A percentile compares a stretch with the other conserved stretches of the same genome.
phyloP scores from a whole-genome alignment of 306 rosid genomes.

The Citrullus mucosospermus region DNA sequence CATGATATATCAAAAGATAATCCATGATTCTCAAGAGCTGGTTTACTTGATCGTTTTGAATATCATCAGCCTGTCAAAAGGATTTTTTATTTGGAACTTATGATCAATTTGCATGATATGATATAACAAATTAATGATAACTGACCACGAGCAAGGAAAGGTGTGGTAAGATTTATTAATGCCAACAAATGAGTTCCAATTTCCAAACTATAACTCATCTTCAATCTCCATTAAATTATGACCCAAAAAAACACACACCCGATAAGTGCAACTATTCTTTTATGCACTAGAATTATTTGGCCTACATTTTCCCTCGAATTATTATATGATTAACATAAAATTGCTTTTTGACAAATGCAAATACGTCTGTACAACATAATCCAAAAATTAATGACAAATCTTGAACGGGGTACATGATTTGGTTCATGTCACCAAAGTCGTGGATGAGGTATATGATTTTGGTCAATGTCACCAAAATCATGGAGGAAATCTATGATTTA shows the following conservation, averaged over 20 bases:
- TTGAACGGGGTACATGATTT: no score
- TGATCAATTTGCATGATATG: not conserved
- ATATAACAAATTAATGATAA: slow-evolving; percentile 21
- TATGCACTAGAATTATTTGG: not conserved
- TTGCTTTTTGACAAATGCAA: not conserved
- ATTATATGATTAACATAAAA: not conserved
- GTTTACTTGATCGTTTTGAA: slow-evolving; percentile 58
- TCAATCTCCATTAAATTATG: no score
- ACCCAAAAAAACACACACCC: no score
- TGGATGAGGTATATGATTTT: no score
- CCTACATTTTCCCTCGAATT: not conserved
- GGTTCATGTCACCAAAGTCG: no score
- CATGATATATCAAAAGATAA: slow-evolving; percentile 30
- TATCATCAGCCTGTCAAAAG: slow-evolving; percentile 68
- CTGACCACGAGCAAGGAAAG: slow-evolving; percentile 75
- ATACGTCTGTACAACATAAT: not conserved
- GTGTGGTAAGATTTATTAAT: not conserved
- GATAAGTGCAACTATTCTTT: not conserved
- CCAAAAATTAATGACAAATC: no score
- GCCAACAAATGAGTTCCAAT: no score
- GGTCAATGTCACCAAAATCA: no score
- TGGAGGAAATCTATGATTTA: no score
- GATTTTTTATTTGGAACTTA: slow-evolving; percentile 2
- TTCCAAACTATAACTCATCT: no score
- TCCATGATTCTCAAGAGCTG: slow-evolving; percentile 82